These are phyloP conservation scores for Ustilago shanxiensis DNA, from an alignment of 1,284 basidiomycete species.

Conservation along the genomic window DNA sequence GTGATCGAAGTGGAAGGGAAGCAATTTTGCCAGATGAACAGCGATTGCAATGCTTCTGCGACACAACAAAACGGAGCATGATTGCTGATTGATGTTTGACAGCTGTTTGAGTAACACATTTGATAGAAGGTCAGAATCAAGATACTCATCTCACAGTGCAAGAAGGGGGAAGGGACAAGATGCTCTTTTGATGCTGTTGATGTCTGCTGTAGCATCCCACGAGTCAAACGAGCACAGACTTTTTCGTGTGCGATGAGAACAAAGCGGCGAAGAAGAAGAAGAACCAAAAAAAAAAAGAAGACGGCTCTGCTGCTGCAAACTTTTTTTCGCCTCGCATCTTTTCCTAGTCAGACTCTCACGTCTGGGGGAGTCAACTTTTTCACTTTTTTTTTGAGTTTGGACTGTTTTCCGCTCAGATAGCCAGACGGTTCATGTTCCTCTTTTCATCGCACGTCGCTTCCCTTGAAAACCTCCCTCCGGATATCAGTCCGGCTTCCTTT, in stretches of 20 bases:
- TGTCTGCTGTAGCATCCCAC: too few species aligned
- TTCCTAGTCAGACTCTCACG: too few species aligned
- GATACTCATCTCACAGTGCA: background rate
- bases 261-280: background rate
- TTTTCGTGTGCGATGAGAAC: too few species aligned
- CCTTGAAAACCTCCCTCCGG: constrained; percentile 27
- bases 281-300: constrained; percentile 1
- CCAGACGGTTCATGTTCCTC: constrained; percentile 9
- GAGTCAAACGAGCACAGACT: constrained; percentile 8
- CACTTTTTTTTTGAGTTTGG: too few species aligned
- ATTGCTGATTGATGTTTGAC: too few species aligned
- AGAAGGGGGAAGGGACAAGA: constrained; percentile 3
- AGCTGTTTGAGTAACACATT: background rate
- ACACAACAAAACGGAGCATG: background rate
- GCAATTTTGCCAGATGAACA: background rate
- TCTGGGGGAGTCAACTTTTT: too few species aligned
- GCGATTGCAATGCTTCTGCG: background rate
- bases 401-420: constrained; percentile 24
- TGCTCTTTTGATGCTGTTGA: background rate
- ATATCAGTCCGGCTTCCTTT: constrained; percentile 49
- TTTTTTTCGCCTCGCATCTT: too few species aligned
- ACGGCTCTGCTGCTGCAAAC: constrained; percentile 10
- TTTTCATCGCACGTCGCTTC: background rate
- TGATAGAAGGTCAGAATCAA: background rate
- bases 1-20: constrained; percentile 2